A percentile compares a stretch with the other conserved stretches of the same genome.
Conservation (phyloP, 495 filamentous ascomycete genomes). For the Xylaria telfairii region DNA sequence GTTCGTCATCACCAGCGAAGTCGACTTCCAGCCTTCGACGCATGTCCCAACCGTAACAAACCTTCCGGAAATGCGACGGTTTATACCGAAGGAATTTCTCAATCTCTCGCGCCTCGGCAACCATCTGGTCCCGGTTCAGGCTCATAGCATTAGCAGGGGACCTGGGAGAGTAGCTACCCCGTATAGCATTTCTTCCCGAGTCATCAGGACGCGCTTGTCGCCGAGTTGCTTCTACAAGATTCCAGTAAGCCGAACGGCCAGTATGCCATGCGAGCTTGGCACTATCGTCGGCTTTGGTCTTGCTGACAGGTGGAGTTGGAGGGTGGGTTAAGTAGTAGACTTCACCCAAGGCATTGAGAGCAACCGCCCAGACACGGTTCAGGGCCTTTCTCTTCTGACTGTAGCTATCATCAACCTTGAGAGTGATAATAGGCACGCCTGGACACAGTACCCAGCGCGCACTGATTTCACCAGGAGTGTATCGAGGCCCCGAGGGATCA, state of each 20-base stretch:
- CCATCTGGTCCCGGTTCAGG: slow-evolving; percentile 71
- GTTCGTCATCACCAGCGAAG: slow-evolving; percentile 80
- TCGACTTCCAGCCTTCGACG: slow-evolving; percentile 83
- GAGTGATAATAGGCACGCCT: slow-evolving; percentile 87
- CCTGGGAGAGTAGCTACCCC: slow-evolving; percentile 55
- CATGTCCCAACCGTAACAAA: slow-evolving; percentile 93
- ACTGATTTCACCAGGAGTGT: slow-evolving; percentile 76
- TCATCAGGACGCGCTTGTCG: slow-evolving; percentile 70
- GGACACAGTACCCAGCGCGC: slow-evolving; percentile 89
- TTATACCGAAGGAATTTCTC: slow-evolving; percentile 75
- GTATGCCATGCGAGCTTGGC: slow-evolving; percentile 73
- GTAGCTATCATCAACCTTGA: slow-evolving; percentile 84
- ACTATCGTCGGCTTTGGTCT: slow-evolving; percentile 59
- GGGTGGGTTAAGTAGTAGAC: slow-evolving; percentile 80
- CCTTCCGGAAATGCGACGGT: slow-evolving; percentile 78
- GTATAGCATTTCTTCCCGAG: slow-evolving; percentile 60
- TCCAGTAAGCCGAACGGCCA: slow-evolving; percentile 80
- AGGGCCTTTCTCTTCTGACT: slow-evolving; percentile 68
- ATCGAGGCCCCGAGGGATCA: slow-evolving; percentile 68
- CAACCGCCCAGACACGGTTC: slow-evolving; percentile 82
- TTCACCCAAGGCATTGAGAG: slow-evolving; percentile 90
- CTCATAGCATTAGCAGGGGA: slow-evolving; percentile 64
- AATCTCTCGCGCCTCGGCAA: slow-evolving; percentile 79
- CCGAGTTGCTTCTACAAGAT: slow-evolving; percentile 75
- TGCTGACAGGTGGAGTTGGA: slow-evolving; percentile 52